Conservation (phyloP, 2,329 filamentous ascomycete species). For the Fusarium proliferatum region DNA sequence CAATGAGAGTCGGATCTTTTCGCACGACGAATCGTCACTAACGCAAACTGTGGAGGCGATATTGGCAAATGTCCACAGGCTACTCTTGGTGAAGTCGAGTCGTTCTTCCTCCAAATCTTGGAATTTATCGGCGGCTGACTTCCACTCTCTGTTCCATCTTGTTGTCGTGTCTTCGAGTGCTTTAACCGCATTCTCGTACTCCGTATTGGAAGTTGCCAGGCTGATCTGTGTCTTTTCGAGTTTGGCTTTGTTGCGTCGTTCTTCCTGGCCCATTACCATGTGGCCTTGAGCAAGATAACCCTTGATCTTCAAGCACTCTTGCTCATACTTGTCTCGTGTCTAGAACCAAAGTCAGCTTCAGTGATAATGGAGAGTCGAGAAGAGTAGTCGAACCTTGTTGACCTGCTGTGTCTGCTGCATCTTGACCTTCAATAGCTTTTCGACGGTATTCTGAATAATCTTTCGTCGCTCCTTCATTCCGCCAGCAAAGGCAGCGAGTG, state of each 20-base stretch:
- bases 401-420: conserved; percentile 89
- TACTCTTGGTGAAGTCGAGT: conserved; percentile 96
- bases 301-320: conserved; percentile 98
- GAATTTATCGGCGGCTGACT: conserved; percentile 97
- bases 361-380: not conserved
- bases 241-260: conserved; percentile 98
- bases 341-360: conserved; percentile 50
- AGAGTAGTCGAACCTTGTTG: conserved; percentile 76
- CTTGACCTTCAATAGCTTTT: conserved; percentile 94
- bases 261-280: conserved; percentile 99
- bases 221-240: conserved; percentile 99
- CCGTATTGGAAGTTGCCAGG: conserved; percentile 87
- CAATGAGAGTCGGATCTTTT: conserved; percentile 92
- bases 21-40: conserved; percentile 95
- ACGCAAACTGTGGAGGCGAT: conserved; percentile 97
- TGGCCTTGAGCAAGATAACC: conserved; percentile 98
- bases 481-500: conserved; percentile 88
- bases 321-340: conserved; percentile 94
- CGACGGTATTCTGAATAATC: conserved; percentile 93
- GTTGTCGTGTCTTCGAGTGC: conserved; percentile 93
- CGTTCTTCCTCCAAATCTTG: conserved; percentile 98
- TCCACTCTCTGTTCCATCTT: conserved; percentile 98
- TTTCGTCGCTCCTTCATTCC: conserved; percentile 97
- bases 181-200: conserved; percentile 95
- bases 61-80: conserved; percentile 97